Evolutionary conservation across 345 rosid species (phyloP).

Genomic region (Lumnitzera littorea): DNA sequence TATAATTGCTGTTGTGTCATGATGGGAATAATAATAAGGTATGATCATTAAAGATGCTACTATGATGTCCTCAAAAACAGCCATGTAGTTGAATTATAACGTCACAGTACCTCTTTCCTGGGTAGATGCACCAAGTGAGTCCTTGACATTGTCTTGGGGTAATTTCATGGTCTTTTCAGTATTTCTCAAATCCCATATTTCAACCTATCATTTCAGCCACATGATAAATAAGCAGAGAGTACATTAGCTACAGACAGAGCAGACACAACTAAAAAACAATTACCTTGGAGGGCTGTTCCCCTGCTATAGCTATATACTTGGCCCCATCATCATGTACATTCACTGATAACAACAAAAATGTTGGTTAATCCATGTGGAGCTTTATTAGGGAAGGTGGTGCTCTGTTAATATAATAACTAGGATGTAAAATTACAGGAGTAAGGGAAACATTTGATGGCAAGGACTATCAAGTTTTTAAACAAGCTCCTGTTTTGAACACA

Average conservation of each 20-base stretch:
- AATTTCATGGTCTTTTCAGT: slow-evolving; percentile 41
- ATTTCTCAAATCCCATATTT: slow-evolving; percentile 74
- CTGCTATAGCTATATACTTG: slow-evolving; percentile 64
- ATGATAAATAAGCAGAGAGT: slow-evolving; percentile 12
- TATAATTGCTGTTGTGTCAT: too few relatives aligned
- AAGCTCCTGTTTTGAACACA: too few relatives aligned
- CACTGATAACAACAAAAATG: slow-evolving; percentile 16
- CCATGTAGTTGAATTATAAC: background rate
- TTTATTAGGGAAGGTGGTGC: background rate
- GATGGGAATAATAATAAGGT: background rate
- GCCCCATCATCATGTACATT: slow-evolving; percentile 28
- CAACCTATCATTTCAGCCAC: slow-evolving; percentile 42
- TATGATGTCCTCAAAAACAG: background rate
- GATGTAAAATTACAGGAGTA: too few relatives aligned
- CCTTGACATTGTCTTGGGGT: slow-evolving; percentile 33
- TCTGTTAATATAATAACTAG: background rate
- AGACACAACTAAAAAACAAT: slow-evolving; percentile 6
- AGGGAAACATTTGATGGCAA: too few relatives aligned
- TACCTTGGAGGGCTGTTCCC: slow-evolving; percentile 71
- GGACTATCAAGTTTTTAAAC: too few relatives aligned
- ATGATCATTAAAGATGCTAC: background rate
- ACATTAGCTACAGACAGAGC: slow-evolving; percentile 1
- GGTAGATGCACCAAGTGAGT: slow-evolving; percentile 28
- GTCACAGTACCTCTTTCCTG: slow-evolving; percentile 46
- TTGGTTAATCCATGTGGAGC: background rate